Evolutionary conservation across 1,139 yeast species (phyloP), one percentile per base, ranked within the genome.

Genomic region (Diutina rugosa): DNA sequence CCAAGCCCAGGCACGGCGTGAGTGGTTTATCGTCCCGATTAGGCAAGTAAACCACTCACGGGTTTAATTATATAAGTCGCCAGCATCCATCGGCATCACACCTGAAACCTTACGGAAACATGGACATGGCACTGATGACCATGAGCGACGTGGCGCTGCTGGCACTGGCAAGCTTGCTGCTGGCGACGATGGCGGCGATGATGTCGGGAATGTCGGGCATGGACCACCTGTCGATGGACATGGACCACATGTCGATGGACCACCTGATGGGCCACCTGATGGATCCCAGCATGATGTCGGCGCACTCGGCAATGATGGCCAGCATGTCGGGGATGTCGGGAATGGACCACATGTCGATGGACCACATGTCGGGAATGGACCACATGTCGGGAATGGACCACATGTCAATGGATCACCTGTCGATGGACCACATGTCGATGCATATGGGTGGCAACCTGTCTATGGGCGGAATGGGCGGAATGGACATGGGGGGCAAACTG

Each of bases 401-500:
- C 12, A 7, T 30, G 35, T 18, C 18, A 2, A 30, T 30, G 35
- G 41, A 35, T 2, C 46, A n/a, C 21, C 14, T 44, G 46, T 9
- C 10, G 45, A 46, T 46, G 49, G 49, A 46, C 30, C 49, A 21
- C 7, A 46, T 47, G 51, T 12, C 21, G n/a, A 51, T 51, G 54
- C 46, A 46, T 6, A 51, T 51, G 54, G 28, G 46, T 6, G 54
- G 46, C 1, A 52, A 21, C 26, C 26, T 21, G 26, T 21, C n/a
- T 60, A 48, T 48, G 53, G 46, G 53, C 10, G 53, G 29, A 4
- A 51, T 51, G 53, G 10, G 45, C 6, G 53, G 45, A 9, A 52
- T 60, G 65, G 63, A 59, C 47, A 68, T 68, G 75, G 65, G 54
- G 12, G 35, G 35, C 14, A 2, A 35, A 2, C 41, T 10, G n/a